These are phyloP conservation scores for Prillingera fragicola DNA, from an alignment of 1,284 basidiomycete species.

Conservation along the genomic window DNA sequence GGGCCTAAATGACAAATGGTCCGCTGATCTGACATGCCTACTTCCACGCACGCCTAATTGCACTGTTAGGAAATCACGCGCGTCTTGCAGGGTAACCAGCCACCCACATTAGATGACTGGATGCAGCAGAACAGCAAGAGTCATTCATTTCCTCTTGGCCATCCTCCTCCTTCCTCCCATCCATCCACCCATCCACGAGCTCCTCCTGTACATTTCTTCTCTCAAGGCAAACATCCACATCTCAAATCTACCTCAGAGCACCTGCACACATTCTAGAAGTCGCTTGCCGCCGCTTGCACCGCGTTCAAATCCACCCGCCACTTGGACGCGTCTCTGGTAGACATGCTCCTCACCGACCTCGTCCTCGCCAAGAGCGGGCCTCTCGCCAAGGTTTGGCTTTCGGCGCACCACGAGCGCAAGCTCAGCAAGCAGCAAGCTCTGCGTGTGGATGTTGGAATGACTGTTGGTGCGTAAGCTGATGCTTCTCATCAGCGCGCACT, in stretches of 20 bases:
- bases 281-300: too few species aligned
- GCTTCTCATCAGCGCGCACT: background rate
- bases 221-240: background rate
- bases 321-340: too few species aligned
- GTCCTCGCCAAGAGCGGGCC: slow-evolving; percentile 90
- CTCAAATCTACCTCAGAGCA: background rate
- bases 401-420: slow-evolving; percentile 97
- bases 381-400: slow-evolving; percentile 94
- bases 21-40: too few species aligned
- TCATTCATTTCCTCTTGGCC: too few species aligned
- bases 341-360: slow-evolving; percentile 82
- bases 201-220: background rate
- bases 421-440: slow-evolving; percentile 91
- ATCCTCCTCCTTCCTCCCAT: background rate
- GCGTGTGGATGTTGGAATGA: slow-evolving; percentile 88
- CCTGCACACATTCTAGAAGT: too few species aligned
- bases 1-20: too few species aligned
- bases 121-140: too few species aligned
- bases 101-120: too few species aligned
- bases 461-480: slow-evolving; percentile 62
- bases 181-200: background rate
- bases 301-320: background rate
- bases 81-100: too few species aligned
- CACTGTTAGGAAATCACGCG: too few species aligned
- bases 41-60: too few species aligned